These are phyloP conservation scores for Sporothrix curviconia DNA, from an alignment of 2,329 filamentous ascomycete species.

Conservation along the genomic window DNA sequence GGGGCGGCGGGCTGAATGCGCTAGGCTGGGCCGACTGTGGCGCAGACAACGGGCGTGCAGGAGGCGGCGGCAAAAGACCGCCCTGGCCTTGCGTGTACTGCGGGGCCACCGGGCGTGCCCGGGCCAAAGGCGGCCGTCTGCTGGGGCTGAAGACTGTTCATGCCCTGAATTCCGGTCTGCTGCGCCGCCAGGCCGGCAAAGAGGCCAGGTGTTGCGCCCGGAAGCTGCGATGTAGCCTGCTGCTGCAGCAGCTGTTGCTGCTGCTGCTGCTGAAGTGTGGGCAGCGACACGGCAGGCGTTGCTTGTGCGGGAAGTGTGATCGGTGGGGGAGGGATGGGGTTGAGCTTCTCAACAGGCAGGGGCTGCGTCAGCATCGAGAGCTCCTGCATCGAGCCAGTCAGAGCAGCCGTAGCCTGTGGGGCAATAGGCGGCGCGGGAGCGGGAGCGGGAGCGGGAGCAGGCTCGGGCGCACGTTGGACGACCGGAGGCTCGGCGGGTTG, in stretches of 20 bases:
- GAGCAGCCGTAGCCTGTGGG: slow-evolving; percentile 34
- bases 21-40: slow-evolving; percentile 73
- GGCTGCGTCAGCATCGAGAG: slow-evolving; percentile 48
- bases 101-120: slow-evolving; percentile 67
- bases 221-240: slow-evolving; percentile 30
- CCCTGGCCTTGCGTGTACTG: slow-evolving; percentile 52
- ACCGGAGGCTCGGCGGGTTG: slow-evolving; percentile 32
- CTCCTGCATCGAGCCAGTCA: slow-evolving; percentile 63
- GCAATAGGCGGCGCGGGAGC: slow-evolving; percentile 28
- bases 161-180: slow-evolving; percentile 37
- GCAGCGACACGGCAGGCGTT: slow-evolving; percentile 23
- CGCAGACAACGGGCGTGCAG: slow-evolving; percentile 76
- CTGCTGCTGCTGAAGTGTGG: slow-evolving; percentile 26
- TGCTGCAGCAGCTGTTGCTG: slow-evolving; percentile 24
- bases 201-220: slow-evolving; percentile 53
- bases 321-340: slow-evolving; percentile 24
- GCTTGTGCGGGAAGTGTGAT: slow-evolving; percentile 29
- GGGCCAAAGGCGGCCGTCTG: slow-evolving; percentile 39
- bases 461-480: slow-evolving; percentile 33
- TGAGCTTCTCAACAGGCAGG: slow-evolving; percentile 42
- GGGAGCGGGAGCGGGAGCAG: slow-evolving; percentile 26
- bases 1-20: slow-evolving; percentile 63
- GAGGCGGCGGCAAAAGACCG: slow-evolving; percentile 66
- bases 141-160: slow-evolving; percentile 34
- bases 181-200: slow-evolving; percentile 45